phyloP scores from a whole-genome alignment of 139 green algal genomes.

The Raphidocelis subcapitata region DNA sequence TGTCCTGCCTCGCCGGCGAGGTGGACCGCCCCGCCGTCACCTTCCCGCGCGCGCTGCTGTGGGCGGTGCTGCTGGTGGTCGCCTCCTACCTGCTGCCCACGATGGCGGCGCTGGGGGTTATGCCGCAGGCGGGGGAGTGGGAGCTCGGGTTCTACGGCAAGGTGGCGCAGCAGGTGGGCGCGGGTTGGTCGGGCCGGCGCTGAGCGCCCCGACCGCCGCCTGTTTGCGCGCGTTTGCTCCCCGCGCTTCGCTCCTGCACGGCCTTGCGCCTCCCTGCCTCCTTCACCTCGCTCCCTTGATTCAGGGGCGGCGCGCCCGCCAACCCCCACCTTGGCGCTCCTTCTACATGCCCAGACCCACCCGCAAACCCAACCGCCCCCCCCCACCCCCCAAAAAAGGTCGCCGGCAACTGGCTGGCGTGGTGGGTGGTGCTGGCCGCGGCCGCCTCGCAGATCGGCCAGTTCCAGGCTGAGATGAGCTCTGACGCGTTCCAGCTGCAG shows the following conservation, averaged over 20 bases:
- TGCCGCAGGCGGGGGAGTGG: constrained; percentile 58
- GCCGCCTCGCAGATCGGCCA: constrained; percentile 90
- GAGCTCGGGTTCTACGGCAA: constrained; percentile 82
- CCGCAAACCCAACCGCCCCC: too few relatives aligned
- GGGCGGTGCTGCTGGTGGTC: constrained; percentile 70
- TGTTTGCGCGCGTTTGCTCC: too few relatives aligned
- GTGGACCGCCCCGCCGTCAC: constrained; percentile 60
- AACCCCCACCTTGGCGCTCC: too few relatives aligned
- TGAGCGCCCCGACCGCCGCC: too few relatives aligned
- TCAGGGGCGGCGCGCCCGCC: too few relatives aligned
- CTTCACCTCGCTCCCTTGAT: too few relatives aligned
- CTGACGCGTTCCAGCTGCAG: constrained; percentile 85
- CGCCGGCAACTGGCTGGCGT: constrained; percentile 82
- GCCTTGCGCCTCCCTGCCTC: too few relatives aligned
- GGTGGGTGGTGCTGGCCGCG: constrained; percentile 84
- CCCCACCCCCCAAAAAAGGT: too few relatives aligned
- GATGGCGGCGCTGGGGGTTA: constrained; percentile 76
- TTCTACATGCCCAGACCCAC: too few relatives aligned
- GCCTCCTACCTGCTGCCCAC: constrained; percentile 70
- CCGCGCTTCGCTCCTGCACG: too few relatives aligned
- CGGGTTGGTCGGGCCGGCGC: not conserved
- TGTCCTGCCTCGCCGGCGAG: constrained; percentile 91
- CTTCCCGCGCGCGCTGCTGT: constrained; percentile 82
- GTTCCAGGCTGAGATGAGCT: constrained; percentile 96
- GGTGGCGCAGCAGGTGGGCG: constrained; percentile 66